Evolutionary conservation across 148 eudicot genomes (phyloP).

Genomic region (Diospyros kaki): DNA sequence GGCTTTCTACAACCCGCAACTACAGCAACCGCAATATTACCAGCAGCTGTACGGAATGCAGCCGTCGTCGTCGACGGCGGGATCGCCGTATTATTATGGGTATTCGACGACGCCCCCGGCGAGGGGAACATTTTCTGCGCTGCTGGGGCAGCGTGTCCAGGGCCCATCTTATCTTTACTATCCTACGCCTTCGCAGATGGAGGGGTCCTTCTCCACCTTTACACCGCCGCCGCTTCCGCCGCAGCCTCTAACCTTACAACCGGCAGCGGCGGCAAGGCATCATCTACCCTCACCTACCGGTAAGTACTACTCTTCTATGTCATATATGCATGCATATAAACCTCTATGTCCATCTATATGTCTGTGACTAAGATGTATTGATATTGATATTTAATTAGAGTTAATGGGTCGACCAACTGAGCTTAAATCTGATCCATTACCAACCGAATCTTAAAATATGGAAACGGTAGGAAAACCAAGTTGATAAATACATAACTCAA

Average conservation of each 20-base stretch:
- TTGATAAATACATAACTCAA: no score
- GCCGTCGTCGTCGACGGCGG: constrained; percentile 33
- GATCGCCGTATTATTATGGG: constrained; percentile 58
- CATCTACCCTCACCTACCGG: constrained; percentile 33
- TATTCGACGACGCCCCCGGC: constrained; percentile 32
- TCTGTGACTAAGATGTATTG: neutral
- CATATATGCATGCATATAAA: neutral
- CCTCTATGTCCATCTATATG: no score
- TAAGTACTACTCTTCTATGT: constrained; percentile 10
- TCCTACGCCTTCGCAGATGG: constrained; percentile 27
- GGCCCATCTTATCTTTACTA: constrained; percentile 37
- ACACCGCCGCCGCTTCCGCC: constrained; percentile 28
- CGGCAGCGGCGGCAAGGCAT: constrained; percentile 14
- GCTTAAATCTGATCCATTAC: no score
- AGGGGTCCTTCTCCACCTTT: constrained; percentile 22
- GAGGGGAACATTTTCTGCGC: constrained; percentile 34
- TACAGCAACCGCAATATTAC: constrained; percentile 61
- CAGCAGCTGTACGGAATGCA: constrained; percentile 44
- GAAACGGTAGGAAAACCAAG: no score
- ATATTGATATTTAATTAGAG: neutral
- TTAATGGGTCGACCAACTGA: no score
- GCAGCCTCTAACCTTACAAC: constrained; percentile 14
- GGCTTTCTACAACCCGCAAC: constrained; percentile 60
- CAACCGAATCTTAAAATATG: no score
- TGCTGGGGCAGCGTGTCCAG: constrained; percentile 26